These are phyloP conservation scores for Stephania cephalantha DNA, from an alignment of 164 flowering plant species.

Conservation along the genomic window DNA sequence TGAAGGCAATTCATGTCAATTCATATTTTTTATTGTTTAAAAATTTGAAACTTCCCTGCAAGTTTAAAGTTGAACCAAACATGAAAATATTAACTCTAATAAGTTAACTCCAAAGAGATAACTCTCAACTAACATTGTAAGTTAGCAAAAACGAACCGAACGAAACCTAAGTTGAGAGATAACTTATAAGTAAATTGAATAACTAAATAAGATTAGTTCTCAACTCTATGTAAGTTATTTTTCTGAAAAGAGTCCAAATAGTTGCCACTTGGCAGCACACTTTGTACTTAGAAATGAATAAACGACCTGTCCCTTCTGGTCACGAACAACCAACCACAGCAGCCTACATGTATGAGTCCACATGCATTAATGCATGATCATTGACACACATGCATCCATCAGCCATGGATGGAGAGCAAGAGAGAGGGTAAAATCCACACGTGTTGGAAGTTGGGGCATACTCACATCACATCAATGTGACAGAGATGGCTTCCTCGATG, in stretches of 20 bases:
- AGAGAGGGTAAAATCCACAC: not conserved
- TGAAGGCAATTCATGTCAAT: no score
- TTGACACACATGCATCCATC: not conserved
- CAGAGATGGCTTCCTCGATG: not conserved
- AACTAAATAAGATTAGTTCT: no score
- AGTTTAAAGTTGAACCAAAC: no score
- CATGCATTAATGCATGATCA: not conserved
- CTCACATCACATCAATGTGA: not conserved
- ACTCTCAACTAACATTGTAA: no score
- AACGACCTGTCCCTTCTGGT: not conserved
- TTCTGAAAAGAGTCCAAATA: not conserved
- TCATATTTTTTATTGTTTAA: no score
- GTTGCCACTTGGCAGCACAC: not conserved
- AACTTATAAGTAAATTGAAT: no score
- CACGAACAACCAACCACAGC: not conserved
- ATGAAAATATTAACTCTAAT: no score
- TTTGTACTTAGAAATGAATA: not conserved
- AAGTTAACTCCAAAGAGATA: no score
- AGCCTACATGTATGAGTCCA: not conserved
- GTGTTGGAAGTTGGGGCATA: not conserved
- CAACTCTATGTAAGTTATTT: no score
- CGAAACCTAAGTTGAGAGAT: no score
- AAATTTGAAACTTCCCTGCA: no score
- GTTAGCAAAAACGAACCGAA: no score
- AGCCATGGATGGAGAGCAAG: not conserved